These are phyloP conservation scores for Fusarium sterilihyphosum DNA, from an alignment of 2,329 filamentous ascomycete species.

Conservation along the genomic window DNA sequence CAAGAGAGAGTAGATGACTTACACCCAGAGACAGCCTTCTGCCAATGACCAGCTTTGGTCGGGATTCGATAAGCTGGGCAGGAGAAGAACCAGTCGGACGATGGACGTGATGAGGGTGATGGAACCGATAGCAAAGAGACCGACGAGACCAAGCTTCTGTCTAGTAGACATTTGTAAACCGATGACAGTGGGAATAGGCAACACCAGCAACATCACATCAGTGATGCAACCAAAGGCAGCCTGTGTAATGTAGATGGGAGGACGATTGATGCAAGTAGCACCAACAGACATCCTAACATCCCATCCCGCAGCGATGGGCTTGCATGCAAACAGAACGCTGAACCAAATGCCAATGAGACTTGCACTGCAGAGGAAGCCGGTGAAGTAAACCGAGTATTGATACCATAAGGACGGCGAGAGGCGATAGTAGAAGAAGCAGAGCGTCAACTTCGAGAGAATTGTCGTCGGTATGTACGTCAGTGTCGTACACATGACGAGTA, in stretches of 20 bases:
- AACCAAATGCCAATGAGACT: constrained; percentile 6
- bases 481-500: constrained; percentile 12
- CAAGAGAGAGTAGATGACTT: accelerated
- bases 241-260: constrained; percentile 9
- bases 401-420: constrained; percentile 12
- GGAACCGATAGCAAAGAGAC: constrained; percentile 2
- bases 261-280: constrained; percentile 3
- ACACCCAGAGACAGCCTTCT: constrained; percentile 16
- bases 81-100: background rate
- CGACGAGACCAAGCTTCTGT: background rate
- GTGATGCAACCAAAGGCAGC: constrained; percentile 13
- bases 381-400: constrained; percentile 5
- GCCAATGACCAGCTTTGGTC: constrained; percentile 13
- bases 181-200: background rate
- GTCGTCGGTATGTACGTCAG: constrained; percentile 12
- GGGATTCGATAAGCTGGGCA: constrained; percentile 1
- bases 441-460: constrained; percentile 1
- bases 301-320: background rate
- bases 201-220: background rate
- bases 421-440: constrained; percentile 19
- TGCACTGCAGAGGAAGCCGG: background rate
- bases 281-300: background rate
- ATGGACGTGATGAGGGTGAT: constrained; percentile 7
- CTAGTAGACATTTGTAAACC: constrained; percentile 3
- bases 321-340: constrained; percentile 12